These are phyloP conservation scores for Kwoniella bestiolae DNA, from an alignment of 768 basidiomycete species.

Conservation along the genomic window DNA sequence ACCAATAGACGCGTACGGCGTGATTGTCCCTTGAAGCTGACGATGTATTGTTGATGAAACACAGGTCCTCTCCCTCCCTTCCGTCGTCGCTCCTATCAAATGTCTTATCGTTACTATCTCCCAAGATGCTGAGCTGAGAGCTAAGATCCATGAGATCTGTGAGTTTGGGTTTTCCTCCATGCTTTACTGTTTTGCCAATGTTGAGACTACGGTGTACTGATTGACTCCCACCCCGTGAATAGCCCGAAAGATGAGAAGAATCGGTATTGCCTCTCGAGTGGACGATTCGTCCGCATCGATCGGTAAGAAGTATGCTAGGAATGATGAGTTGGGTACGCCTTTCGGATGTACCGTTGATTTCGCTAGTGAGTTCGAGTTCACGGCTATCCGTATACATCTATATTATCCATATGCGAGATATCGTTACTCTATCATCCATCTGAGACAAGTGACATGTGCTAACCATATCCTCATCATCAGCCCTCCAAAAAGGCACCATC, in stretches of 20 bases:
- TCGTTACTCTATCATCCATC: too few species aligned
- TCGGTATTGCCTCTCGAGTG: slow-evolving; percentile 88
- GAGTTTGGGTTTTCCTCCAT: slow-evolving; percentile 58
- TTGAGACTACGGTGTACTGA: too few species aligned
- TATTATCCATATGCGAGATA: too few species aligned
- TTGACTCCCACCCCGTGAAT: not conserved
- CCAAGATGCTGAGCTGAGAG: slow-evolving; percentile 78
- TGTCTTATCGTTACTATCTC: slow-evolving; percentile 94
- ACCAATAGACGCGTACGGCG: too few species aligned
- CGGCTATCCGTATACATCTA: not conserved
- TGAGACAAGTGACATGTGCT: slow-evolving; percentile 1
- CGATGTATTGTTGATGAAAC: too few species aligned
- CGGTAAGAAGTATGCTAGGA: slow-evolving; percentile 94
- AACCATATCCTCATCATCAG: slow-evolving; percentile 59
- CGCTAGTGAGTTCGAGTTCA: slow-evolving; percentile 67
- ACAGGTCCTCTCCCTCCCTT: slow-evolving; percentile 91
- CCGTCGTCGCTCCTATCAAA: slow-evolving; percentile 91
- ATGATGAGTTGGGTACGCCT: slow-evolving; percentile 97
- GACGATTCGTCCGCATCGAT: slow-evolving; percentile 95
- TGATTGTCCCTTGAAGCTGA: too few species aligned
- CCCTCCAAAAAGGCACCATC: slow-evolving; percentile 88
- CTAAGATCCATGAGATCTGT: slow-evolving; percentile 88
- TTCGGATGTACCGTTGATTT: slow-evolving; percentile 96
- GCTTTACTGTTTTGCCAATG: too few species aligned
- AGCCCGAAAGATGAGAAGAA: slow-evolving; percentile 85